These are phyloP conservation scores for Hordeum vulgare DNA, from an alignment of 176 grass and related monocot species.

Conservation along the genomic window MorexV3_pseudomolecules_assembly NC_058520.1:199551442-199551941, in stretches of 20 bases:
- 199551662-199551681: neutral
- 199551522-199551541: neutral
- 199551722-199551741: neutral
- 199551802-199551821: no score
- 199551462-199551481: neutral
- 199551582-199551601: no score
- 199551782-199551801: no score
- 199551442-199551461: neutral
- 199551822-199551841: no score
- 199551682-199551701: neutral
- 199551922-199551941: neutral
- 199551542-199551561: neutral
- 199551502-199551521: neutral
- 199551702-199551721: neutral
- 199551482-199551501: neutral
- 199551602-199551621: neutral
- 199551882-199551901: conserved; percentile 13
- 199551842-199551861: no score
- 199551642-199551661: neutral
- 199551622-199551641: neutral
- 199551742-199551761: neutral
- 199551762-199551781: no score
- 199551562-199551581: no score
- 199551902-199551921: conserved; percentile 41
- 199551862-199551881: conserved; percentile 28